Evolutionary conservation across 768 basidiomycete genomes (phyloP).

Genomic region (Solioccasus polychromus): DNA sequence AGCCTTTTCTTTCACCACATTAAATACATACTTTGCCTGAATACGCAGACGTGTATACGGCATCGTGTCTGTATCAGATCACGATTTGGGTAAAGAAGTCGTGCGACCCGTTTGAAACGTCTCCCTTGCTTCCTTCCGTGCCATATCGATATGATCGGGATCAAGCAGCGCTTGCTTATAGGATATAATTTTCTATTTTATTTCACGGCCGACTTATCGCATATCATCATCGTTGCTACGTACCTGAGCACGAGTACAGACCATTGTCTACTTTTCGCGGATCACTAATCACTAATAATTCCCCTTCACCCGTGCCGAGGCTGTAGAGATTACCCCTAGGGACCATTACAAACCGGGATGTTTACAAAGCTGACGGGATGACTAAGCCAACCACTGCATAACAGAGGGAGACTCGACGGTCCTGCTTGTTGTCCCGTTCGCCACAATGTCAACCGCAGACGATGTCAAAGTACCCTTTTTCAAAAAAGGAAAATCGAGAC

Average conservation of each 20-base stretch:
- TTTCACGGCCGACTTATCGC: no score
- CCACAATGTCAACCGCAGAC: conserved; percentile 32
- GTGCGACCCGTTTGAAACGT: background rate
- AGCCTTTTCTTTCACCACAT: background rate
- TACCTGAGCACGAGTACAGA: no score
- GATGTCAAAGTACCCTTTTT: conserved; percentile 76
- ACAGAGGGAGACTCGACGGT: no score
- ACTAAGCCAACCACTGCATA: conserved; percentile 21
- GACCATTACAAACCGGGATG: conserved; percentile 2
- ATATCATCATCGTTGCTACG: no score
- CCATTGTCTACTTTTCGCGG: no score
- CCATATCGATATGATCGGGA: conserved; percentile 1
- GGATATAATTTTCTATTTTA: no score
- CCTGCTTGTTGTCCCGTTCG: background rate
- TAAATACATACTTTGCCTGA: background rate
- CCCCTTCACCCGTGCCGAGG: no score
- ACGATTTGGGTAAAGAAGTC: conserved; percentile 5
- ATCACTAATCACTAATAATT: no score
- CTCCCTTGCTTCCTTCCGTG: background rate
- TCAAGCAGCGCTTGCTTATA: no score
- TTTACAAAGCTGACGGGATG: conserved; percentile 11
- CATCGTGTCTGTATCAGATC: conserved; percentile 10
- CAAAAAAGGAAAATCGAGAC: conserved; percentile 80
- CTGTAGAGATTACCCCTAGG: no score
- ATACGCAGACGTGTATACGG: conserved; percentile 5